A percentile compares a stretch with the other conserved stretches of the same genome.
These are phyloP conservation scores for Solanum hybrid DNA, from an alignment of 305 asterid genomes.

Conservation along the genomic window DNA sequence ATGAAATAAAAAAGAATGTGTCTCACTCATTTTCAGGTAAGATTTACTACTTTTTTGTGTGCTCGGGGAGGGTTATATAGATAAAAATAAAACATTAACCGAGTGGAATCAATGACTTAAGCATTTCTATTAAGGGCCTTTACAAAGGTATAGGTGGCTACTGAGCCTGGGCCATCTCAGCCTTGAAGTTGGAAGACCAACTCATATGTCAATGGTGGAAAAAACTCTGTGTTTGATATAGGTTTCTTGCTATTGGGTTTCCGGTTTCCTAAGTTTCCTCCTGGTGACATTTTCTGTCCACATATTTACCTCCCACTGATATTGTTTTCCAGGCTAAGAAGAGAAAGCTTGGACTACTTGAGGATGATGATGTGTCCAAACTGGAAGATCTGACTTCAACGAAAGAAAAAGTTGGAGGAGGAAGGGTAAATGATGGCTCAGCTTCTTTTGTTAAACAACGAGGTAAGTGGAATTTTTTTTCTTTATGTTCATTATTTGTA, in stretches of 20 bases:
- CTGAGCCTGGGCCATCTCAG: neutral
- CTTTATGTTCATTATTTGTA: neutral
- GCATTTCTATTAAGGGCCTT: neutral
- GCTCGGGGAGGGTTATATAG: neutral
- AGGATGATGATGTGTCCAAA: slow-evolving; percentile 34
- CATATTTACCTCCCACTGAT: neutral
- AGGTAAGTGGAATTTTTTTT: slow-evolving; percentile 30
- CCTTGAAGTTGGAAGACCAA: neutral
- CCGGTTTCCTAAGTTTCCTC: neutral
- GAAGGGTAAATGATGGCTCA: slow-evolving; percentile 17
- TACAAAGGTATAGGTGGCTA: neutral
- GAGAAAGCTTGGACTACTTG: slow-evolving; percentile 72
- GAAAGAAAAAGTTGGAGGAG: slow-evolving; percentile 33
- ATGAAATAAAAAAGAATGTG: neutral
- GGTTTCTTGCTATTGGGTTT: neutral
- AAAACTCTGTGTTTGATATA: neutral
- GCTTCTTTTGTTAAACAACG: slow-evolving; percentile 20
- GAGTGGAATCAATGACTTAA: neutral
- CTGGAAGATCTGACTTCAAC: slow-evolving; percentile 2
- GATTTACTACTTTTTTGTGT: neutral
- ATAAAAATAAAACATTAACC: neutral
- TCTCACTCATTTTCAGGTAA: neutral
- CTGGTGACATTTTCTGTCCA: neutral
- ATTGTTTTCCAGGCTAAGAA: slow-evolving; percentile 42
- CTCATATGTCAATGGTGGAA: neutral